Conservation (phyloP, 106 monocot genomes). For the Hemerocallis citrina region DNA sequence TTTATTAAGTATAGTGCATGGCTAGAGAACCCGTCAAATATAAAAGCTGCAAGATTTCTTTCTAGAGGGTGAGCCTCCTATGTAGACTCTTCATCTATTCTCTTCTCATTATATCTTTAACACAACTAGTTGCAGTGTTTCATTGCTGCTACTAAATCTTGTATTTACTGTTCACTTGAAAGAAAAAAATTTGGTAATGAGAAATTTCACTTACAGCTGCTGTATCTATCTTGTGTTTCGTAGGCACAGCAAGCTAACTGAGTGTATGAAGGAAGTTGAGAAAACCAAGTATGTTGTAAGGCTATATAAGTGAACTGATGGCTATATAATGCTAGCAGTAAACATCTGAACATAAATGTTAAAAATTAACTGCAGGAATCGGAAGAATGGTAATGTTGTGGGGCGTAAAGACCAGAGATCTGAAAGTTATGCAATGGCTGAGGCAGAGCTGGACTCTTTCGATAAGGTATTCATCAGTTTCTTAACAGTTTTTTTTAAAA, state of each 20-base stretch:
- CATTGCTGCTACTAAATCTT: neutral
- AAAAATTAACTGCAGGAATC: conserved; percentile 20
- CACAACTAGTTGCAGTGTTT: neutral
- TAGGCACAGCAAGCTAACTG: conserved; percentile 71
- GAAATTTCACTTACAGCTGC: conserved; percentile 1
- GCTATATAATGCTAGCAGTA: neutral
- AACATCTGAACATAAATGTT: neutral
- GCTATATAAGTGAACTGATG: neutral
- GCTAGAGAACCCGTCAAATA: conserved; percentile 88
- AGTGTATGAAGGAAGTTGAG: conserved; percentile 49
- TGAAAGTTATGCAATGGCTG: neutral
- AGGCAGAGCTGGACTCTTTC: conserved; percentile 63
- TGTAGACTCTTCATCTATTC: conserved; percentile 2
- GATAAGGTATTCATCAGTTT: conserved; percentile 52
- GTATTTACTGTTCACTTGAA: neutral
- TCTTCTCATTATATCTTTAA: neutral
- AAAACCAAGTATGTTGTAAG: conserved; percentile 42
- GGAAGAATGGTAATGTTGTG: conserved; percentile 14
- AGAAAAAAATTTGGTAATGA: neutral
- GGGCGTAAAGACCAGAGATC: conserved; percentile 14
- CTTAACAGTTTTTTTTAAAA: neutral
- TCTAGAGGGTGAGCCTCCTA: conserved; percentile 59
- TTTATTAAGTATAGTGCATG: conserved; percentile 93
- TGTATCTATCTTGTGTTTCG: conserved; percentile 6
- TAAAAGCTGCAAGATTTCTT: conserved; percentile 90